A percentile compares a stretch with the other conserved stretches of the same genome.
phyloP scores from a whole-genome alignment of 257 asterid species.

The Mentha longifolia region DNA sequence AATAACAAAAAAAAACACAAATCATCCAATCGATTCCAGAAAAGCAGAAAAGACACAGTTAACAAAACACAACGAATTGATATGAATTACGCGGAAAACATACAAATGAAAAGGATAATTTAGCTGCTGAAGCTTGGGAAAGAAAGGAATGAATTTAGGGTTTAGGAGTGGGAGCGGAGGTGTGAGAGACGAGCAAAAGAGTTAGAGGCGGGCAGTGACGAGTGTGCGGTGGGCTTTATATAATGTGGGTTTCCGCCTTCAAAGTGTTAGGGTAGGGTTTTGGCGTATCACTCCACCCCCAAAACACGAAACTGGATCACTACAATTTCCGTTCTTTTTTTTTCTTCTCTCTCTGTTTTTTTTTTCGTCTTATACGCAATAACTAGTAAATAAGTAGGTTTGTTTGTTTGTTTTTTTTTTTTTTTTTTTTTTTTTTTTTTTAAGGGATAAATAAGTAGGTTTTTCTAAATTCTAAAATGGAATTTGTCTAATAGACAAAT shows the following conservation, averaged over 20 bases:
- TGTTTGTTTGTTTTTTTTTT: too few relatives aligned
- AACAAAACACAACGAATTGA: neutral
- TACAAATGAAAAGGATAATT: constrained; percentile 24
- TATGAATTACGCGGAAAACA: neutral
- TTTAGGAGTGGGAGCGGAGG: constrained; percentile 27
- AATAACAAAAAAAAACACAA: constrained; percentile 3
- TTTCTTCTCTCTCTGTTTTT: neutral
- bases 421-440: too few relatives aligned
- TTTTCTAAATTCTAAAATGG: too few relatives aligned
- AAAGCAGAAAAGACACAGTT: neutral
- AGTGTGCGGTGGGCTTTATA: constrained; percentile 36
- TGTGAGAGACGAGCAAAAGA: constrained; percentile 16
- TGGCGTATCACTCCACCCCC: neutral
- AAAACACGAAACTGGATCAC: neutral
- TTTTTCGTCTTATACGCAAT: too few relatives aligned
- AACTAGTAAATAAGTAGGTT: too few relatives aligned
- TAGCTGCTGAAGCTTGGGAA: neutral
- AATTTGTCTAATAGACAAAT: too few relatives aligned
- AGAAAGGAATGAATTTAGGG: constrained; percentile 29
- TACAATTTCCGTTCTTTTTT: neutral
- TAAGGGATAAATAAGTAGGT: too few relatives aligned
- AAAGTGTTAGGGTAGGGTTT: constrained; percentile 44
- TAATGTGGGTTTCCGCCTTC: constrained; percentile 28
- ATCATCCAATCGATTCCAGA: neutral
- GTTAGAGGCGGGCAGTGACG: constrained; percentile 35